Evolutionary conservation across 495 filamentous ascomycete species (phyloP), one percentile per base, ranked within the genome.

Genomic region (Penicillium canescens): DNA sequence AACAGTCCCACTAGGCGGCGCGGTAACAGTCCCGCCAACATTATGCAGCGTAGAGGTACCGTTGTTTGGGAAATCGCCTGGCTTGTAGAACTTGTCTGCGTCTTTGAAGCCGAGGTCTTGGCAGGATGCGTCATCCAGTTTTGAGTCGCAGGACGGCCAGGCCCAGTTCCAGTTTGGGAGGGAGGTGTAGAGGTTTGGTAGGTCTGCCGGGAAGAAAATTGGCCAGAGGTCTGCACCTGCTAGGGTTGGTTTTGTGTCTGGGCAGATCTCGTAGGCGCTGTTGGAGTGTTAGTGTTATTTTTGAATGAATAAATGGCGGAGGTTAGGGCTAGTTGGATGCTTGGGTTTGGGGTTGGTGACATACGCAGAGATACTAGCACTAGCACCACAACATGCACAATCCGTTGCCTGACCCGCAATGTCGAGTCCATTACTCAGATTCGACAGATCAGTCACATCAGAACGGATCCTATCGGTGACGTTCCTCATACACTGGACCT

Each of bases 141-240:
- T 60, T 10, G 24, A 36, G 62, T 70, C 62, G 42, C 67, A 70
- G 35, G 53, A 56, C 12, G 34, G 37, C 57, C 64, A 67, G 42
- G 49, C 42, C 50, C 60, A 67, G 33, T 65, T 39, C 0, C 60
- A 67, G 26, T 65, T 39, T 0, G 64, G 58, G 12, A 62, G 46
- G 9, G 64, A 62, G 37, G 23, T 60, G 48, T 67, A 67, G 1
- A 67, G 51, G 24, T 67, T 62, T 8, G 61, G 56, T 5, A 50
- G 46, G 45, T 57, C 49, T 33, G 43, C 42, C 7, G 64, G 61
- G 61, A 67, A 67, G 56, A 67, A 65, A 13, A 62, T 4, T 2
- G 24, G 31, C 64, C 64, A 67, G 35, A 65, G 62, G 18, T 67
- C 56, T n/a, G 64, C 61, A 54, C 64, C 64, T 12, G 64, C 64